Base-by-base conservation (phyloP, 495 filamentous ascomycete species). In the Aspergillus nidulans region DNA sequence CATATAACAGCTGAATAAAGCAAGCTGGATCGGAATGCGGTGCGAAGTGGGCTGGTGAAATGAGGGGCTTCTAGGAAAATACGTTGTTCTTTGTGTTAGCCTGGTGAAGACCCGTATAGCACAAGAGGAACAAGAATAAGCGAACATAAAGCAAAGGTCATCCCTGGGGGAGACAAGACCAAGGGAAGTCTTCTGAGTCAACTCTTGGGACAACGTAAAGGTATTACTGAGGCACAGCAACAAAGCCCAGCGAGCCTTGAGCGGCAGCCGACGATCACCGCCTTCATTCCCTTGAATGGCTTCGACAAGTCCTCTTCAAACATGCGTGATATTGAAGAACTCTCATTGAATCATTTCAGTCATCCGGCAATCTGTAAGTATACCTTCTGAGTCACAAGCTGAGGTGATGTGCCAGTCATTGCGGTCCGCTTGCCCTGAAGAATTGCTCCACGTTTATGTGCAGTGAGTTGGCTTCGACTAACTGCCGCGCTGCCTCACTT, bases 391-490 rank as follows among this genome's bases (percentile, higher is more conserved):
- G 25, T 49, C 53, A 41, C 34, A 55, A 49, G 44, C n/a, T 26
- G 34, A 43, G 30, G 51, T 38, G 42, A 53, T 53, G 51, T 28
- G 26, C 30, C 23, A 48, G 25, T 40, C 30, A 19, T 52, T 25
- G 34, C 53, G 46, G 60, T 65, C 49, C 52, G 51, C 57, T 43
- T 48, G 40, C 59, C 30, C n/a, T 40, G 39, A 45, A 38, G 43
- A 41, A 38, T 42, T 56, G 58, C 48, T 61, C 57, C 55, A 64
- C 58, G 56, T 58, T 60, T 46, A 61, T 54, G 58, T 58, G 58
- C 19, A 39, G 48, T 61, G 53, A 66, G 57, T 63, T 69, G 60
- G 63, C 65, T 58, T 66, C 56, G 48, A 23, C 54, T 57, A 66
- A 63, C 47, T 60, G 60, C 59, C 51, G 36, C 56, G 36, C 48